Evolutionary conservation across 2,329 filamentous ascomycete species (phyloP), one percentile per base, ranked within the genome.

Genomic region (Cladophialophora exuberans): DNA sequence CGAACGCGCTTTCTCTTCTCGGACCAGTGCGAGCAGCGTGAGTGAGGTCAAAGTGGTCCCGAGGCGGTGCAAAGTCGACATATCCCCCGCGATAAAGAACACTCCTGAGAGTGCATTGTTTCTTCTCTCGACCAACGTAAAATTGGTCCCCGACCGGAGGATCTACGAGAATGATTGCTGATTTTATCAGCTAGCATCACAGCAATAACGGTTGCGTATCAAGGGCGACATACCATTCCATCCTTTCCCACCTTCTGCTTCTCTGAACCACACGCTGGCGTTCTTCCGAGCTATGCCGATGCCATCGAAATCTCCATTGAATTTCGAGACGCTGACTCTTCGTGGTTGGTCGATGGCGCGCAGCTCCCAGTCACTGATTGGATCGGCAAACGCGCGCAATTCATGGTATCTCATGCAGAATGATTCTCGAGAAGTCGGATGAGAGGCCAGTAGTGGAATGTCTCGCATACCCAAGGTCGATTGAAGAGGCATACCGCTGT

Each of bases 1-100:
- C 39, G 18, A 43, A 28, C 15, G 31, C 28, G 26, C 45, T 36
- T 15, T 22, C 15, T 48, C 30, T 48, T 18, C 17, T 35, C 10
- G 45, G 31, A 1, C 45, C 28, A 11, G 17, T 11, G 17, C 23
- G 13, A 23, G 45, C 45, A 20, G 45, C 28, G 18, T 30, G 4
- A 30, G 36, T 20, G 15, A 39, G 31, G 31, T 13, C 33, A 7
- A 49, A 22, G 28, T n/a, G 20, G 18, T n/a, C 26, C 15, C n/a
- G 36, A 7, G 18, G 20, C 20, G 36, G 47, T 7, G 22, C 26
- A 17, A 51, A 28, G 47, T 51, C 47, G 35, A 43, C 36, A 10
- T 51, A 51, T 6, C 47, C 47, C 42, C 47, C 47, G 20, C 26
- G 47, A 11, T 51, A 51, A 11, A 51, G 25, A 13, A 25, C 30